These are phyloP conservation scores for Microglena sp. DNA, from an alignment of 139 green algal genomes.

Conservation along the genomic window DNA sequence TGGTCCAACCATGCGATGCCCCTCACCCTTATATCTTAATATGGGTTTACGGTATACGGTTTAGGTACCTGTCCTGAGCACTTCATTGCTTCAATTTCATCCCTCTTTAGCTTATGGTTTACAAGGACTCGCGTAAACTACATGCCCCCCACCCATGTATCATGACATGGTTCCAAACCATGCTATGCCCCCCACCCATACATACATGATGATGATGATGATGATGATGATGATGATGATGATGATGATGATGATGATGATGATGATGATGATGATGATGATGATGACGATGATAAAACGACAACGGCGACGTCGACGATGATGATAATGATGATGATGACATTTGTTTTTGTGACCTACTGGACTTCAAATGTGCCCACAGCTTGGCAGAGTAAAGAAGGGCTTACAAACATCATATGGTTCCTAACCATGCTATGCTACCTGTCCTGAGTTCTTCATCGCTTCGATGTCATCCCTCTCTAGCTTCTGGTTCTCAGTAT, in stretches of 20 bases:
- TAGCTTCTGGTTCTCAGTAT: slow-evolving; percentile 46
- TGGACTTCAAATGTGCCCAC: neutral
- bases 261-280: neutral
- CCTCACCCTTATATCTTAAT: no score
- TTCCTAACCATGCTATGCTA: slow-evolving; percentile 15
- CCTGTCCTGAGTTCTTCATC: slow-evolving; percentile 39
- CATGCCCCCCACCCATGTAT: no score
- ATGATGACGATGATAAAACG: neutral
- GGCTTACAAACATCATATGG: neutral
- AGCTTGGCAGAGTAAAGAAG: neutral
- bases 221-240: neutral
- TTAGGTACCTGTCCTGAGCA: no score
- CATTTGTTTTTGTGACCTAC: no score
- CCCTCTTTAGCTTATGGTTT: no score
- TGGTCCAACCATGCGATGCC: no score
- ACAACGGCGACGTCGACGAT: neutral
- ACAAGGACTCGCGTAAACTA: no score
- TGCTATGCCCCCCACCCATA: neutral
- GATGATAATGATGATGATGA: no score
- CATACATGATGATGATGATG: neutral
- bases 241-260: neutral
- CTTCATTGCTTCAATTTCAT: no score
- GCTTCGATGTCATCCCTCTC: slow-evolving; percentile 41
- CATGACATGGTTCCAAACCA: neutral
- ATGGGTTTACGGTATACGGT: no score